Base-by-base conservation (phyloP, 2,329 filamentous ascomycete species). In the Trichoderma sp. region DNA sequence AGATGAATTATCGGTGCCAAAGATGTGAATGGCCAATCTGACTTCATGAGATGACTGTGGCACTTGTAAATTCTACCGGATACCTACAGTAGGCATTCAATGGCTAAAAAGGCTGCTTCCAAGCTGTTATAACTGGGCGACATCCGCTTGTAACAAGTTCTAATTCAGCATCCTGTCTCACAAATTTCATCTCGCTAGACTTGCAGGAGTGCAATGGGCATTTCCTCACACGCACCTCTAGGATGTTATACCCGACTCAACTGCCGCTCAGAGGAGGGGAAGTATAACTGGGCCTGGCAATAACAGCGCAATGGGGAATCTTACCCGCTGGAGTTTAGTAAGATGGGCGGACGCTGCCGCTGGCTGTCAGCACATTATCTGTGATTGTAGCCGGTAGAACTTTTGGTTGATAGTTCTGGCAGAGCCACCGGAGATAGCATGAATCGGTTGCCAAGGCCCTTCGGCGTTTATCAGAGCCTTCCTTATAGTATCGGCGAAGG, bases 351-450 rank as follows among this genome's bases (percentile, higher is more conserved):
- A 21, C 34, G 52, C 18, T 34, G 52, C 37, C 26, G 37, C 11
- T n/a, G 39, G 24, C 16, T 34, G 28, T 66, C 63, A 66, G 63
- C 63, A 49, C 52, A n/a, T 49, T 66, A 66, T 66, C 52, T 56
- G 52, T 37, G 13, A 34, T 58, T 26, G 2, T 26, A 56, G 61
- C 11, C 3, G 4, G 4, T 39, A 39, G 63, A 26, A 32, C 26
- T 43, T 18, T 14, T 24, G 21, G 30, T 16, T n/a, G 21, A 26
- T 14, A 26, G 24, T 13, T 46, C 37, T 43, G n/a, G 18, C 18
- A 65, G 18, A 5, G 24, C 13, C 26, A 18, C 56, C 61, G 61
- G 61, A 66, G 52, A 56, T 66, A 52, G 55, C 18, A 3, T 28
- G 6, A 43, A 8, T 55, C 18, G 5, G n/a, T n/a, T 24, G 37